Conservation (phyloP, 1,284 basidiomycete genomes). For the Inonotus hispidus region DNA sequence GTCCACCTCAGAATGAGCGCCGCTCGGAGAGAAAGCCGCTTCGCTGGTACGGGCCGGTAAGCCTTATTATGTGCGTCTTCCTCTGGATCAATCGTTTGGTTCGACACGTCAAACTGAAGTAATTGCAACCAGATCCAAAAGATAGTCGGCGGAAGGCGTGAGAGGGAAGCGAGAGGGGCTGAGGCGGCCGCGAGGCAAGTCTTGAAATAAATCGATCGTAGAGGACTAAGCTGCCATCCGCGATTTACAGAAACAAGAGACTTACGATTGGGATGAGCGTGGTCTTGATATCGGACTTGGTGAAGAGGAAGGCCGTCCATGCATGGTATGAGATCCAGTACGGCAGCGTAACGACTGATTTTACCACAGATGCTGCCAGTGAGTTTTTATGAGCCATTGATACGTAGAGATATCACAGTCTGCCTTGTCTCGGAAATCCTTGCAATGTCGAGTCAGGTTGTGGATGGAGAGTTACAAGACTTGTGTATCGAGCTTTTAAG, state of each 20-base stretch:
- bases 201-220: constrained; percentile 1
- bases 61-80: constrained; percentile 41
- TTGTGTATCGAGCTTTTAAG: not conserved
- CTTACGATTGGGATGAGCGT: constrained; percentile 34
- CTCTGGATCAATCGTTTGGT: constrained; percentile 34
- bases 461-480: not conserved
- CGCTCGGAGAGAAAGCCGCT: constrained; percentile 31
- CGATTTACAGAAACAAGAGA: not conserved
- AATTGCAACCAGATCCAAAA: constrained; percentile 41
- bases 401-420: not conserved
- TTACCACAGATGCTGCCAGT: constrained; percentile 6
- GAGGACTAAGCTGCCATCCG: not conserved
- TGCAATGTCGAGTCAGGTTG: not conserved
- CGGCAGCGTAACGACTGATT: constrained; percentile 3
- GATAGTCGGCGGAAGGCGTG: constrained; percentile 25
- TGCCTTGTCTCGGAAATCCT: not conserved
- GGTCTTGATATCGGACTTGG: constrained; percentile 35
- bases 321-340: constrained; percentile 9
- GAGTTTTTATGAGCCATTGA: constrained; percentile 17
- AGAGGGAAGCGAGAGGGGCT: constrained; percentile 6
- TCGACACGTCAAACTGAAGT: constrained; percentile 39
- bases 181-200: constrained; percentile 11
- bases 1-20: constrained; percentile 33
- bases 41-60: constrained; percentile 39
- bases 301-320: constrained; percentile 29